A percentile compares a stretch with the other conserved stretches of the same genome.
Conservation (phyloP, 2,329 filamentous ascomycete genomes). For the Nemania bipapillata region DNA sequence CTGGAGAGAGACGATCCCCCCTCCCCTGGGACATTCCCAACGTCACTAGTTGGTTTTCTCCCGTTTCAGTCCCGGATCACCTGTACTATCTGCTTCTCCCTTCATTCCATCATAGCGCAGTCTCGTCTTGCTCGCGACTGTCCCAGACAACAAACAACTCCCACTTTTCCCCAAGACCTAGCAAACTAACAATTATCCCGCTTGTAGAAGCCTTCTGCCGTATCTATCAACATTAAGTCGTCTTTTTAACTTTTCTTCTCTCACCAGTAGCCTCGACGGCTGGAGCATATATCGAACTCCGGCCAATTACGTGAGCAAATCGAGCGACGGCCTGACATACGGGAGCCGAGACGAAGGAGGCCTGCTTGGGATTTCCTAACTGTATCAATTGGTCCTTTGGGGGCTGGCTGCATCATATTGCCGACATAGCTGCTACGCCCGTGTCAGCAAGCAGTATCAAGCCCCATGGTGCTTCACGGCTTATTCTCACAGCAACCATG, state of each 20-base stretch:
- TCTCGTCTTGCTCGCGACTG: constrained; percentile 39
- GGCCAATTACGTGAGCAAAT: constrained; percentile 10
- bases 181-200: constrained; percentile 43
- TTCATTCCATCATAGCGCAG: constrained; percentile 50
- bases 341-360: constrained; percentile 10
- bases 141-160: constrained; percentile 44
- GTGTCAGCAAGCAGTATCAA: constrained; percentile 40
- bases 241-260: constrained; percentile 10
- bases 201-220: constrained; percentile 26
- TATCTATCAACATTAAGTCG: constrained; percentile 24
- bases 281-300: constrained; percentile 12
- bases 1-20: constrained; percentile 33
- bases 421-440: constrained; percentile 40
- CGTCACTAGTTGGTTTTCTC: constrained; percentile 41
- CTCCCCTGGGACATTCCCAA: constrained; percentile 46
- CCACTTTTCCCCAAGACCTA: constrained; percentile 21
- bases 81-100: constrained; percentile 44
- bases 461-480: constrained; percentile 55
- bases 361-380: constrained; percentile 13
- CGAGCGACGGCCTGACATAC: constrained; percentile 10
- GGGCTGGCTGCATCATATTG: constrained; percentile 22
- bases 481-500: constrained; percentile 55
- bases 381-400: constrained; percentile 19
- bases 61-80: constrained; percentile 40
- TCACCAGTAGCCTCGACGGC: constrained; percentile 15